Evolutionary conservation across 1,284 basidiomycete genomes (phyloP), one percentile per base, ranked within the genome.

Genomic region (Tilletia horrida): DNA sequence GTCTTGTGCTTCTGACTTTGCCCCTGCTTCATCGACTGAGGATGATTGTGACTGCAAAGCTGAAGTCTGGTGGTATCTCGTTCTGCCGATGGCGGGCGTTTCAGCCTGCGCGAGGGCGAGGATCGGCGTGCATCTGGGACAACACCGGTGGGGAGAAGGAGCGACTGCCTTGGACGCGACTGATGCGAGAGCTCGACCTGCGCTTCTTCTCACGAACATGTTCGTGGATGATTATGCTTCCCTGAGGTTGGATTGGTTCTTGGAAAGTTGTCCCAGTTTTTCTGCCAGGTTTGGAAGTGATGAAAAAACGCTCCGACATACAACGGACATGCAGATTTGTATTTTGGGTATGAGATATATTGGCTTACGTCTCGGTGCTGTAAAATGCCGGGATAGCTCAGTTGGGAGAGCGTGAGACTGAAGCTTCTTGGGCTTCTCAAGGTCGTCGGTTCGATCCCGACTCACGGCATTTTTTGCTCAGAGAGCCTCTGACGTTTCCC

Each of bases 361-460:
- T 52, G 14, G 27, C 3, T 27, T 21, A n/a, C 1, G 11, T 3
- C 27, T 3, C 21, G 50, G 11, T 25, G 1, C 23, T 27, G 27
- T 25, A 13, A 21, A 25, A 48, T 48, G 50, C 50, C 55, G 55
- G 55, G 29, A 59, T 59, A 59, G 55, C 55, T 59, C 55, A 59
- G 55, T 59, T 59, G 55, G 55, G 55, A 59, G 55, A 59, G 55
- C 55, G 55, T 59, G 55, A 59, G 55, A 59, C 55, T 59, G 55
- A 59, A 59, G 55, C n/a, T n/a, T n/a, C n/a, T n/a, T n/a, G n/a
- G n/a, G n/a, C n/a, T 59, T 59, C 55, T 59, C 55, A 59, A 59
- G 55, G 55, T 40, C 55, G 25, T 59, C 29, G 55, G 55, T 59
- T 59, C 55, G 55, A 59, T 59, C 31, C 55, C 55, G 29, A 59